phyloP scores from a whole-genome alignment of 331 rosid genomes.

The Cydonia oblonga region DNA sequence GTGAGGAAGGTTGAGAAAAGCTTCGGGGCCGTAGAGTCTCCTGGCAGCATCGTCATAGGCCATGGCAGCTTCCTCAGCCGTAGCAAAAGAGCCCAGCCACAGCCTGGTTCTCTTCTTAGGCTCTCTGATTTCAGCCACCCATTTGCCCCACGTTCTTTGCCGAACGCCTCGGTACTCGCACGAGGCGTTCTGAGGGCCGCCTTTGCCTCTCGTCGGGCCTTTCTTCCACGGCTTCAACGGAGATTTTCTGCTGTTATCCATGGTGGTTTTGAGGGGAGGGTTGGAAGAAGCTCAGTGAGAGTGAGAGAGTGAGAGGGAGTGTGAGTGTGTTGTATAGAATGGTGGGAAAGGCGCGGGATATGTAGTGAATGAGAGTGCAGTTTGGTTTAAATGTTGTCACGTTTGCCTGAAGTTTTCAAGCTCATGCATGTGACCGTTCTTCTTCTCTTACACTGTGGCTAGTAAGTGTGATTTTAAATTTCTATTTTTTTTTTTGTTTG shows the following conservation, averaged over 20 bases:
- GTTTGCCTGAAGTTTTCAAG: conserved; percentile 27
- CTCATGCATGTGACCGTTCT: conserved; percentile 79
- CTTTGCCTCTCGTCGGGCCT: conserved; percentile 84
- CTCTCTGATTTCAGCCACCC: conserved; percentile 98
- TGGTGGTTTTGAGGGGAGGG: conserved; percentile 7
- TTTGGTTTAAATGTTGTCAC: conserved; percentile 76
- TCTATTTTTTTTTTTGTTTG: no score
- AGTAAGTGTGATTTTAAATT: no score
- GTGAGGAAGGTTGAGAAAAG: conserved; percentile 90
- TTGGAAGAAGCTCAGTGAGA: conserved; percentile 1
- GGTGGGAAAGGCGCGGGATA: conserved; percentile 58
- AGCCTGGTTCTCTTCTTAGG: conserved; percentile 88
- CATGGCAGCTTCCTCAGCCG: conserved; percentile 94
- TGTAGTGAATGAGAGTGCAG: conserved; percentile 47
- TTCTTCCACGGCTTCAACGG: conserved; percentile 92
- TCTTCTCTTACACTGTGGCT: neutral
- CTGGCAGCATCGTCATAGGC: conserved; percentile 91
- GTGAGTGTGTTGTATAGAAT: conserved; percentile 24
- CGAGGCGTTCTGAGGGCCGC: conserved; percentile 80
- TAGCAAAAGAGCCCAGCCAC: conserved; percentile 89
- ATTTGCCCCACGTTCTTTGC: conserved; percentile 91
- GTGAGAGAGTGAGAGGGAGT: conserved; percentile 8
- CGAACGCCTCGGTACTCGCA: conserved; percentile 85
- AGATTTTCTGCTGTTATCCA: conserved; percentile 59
- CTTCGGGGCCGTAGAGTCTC: conserved; percentile 77